Evolutionary conservation across 2,329 filamentous ascomycete species (phyloP).

Genomic region (Pestalotiopsis sp.): DNA sequence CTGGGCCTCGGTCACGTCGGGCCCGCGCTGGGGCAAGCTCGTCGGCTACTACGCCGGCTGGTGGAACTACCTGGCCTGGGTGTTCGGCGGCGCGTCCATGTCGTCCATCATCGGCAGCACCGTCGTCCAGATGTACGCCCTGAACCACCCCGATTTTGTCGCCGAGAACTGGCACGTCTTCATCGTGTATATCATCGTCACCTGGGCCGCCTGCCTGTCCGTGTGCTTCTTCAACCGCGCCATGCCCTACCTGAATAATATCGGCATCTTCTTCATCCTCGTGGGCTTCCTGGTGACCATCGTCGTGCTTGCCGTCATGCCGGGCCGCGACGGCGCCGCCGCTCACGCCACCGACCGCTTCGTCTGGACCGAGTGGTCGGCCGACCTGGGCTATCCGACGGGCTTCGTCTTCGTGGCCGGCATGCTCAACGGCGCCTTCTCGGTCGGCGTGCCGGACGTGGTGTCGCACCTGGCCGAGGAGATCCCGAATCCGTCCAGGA

Average conservation of each 20-base stretch:
- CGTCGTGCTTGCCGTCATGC: constrained; percentile 56
- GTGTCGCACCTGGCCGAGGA: constrained; percentile 69
- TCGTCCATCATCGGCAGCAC: constrained; percentile 44
- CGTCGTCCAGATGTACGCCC: constrained; percentile 45
- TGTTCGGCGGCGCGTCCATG: constrained; percentile 42
- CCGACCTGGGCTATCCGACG: constrained; percentile 44
- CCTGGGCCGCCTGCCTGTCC: constrained; percentile 39
- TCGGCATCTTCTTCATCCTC: constrained; percentile 56
- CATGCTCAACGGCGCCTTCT: constrained; percentile 65
- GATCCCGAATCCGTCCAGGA: constrained; percentile 51
- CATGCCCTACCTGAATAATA: constrained; percentile 54
- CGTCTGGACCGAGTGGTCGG: constrained; percentile 44
- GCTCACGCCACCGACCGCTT: constrained; percentile 35
- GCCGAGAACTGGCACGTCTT: constrained; percentile 46
- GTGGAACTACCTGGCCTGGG: constrained; percentile 49
- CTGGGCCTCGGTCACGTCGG: constrained; percentile 62
- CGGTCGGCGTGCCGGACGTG: constrained; percentile 68
- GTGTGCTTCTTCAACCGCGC: constrained; percentile 59
- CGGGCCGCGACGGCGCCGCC: constrained; percentile 31
- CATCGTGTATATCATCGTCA: constrained; percentile 42
- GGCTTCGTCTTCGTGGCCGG: constrained; percentile 41
- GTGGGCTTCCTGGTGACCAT: constrained; percentile 58
- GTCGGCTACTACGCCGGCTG: constrained; percentile 50
- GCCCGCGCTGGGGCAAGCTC: constrained; percentile 51
- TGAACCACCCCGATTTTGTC: constrained; percentile 41